Evolutionary conservation across 2,329 filamentous ascomycete species (phyloP), one percentile per base, ranked within the genome.

Genomic region (Calonectria ilicicola): DNA sequence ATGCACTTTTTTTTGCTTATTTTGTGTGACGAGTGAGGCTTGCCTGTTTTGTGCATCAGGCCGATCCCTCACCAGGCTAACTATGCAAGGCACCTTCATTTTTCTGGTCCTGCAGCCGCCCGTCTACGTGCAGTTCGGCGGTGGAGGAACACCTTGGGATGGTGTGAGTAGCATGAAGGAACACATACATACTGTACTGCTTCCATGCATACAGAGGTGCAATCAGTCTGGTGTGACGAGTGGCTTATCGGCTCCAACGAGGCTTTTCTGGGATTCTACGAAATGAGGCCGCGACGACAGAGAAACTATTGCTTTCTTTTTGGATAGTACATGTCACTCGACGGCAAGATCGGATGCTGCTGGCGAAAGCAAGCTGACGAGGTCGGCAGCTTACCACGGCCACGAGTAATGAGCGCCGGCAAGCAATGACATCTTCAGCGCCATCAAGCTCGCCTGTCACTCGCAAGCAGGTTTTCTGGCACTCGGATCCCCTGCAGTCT

Each of bases 21-120:
- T 47, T 58, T 42, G 27, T 12, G 49, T 58, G 67, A 69, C 47
- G 67, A 47, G 27, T 56, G 60, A 65, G 47, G 60, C 67, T 64
- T 69, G 58, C 46, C 47, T 5, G 14, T 38, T 53, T 51, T 62
- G 38, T 64, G 60, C 40, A 49, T 26, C 21, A 47, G 46, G 67
- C 67, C 53, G 60, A 42, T 64, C 65, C 58, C 35, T 38, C 26
- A 23, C 10, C 32, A 35, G 32, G 17, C 58, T 42, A 40, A 21
- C 51, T 60, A 63, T 68, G 66, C 56, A 68, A 51, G 47, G 68
- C 68, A 65, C 51, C 53, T 58, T 58, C 27, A 38, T 58, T 49
- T 58, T 58, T 38, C 21, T 58, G 32, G 29, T 66, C 67, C 27
- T 35, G 67, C 60, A 64, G 40, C 38, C 21, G 58, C 49, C 38